These are phyloP conservation scores for Porogramme epimiltina DNA, from an alignment of 1,284 basidiomycete species.

Conservation along the genomic window DNA sequence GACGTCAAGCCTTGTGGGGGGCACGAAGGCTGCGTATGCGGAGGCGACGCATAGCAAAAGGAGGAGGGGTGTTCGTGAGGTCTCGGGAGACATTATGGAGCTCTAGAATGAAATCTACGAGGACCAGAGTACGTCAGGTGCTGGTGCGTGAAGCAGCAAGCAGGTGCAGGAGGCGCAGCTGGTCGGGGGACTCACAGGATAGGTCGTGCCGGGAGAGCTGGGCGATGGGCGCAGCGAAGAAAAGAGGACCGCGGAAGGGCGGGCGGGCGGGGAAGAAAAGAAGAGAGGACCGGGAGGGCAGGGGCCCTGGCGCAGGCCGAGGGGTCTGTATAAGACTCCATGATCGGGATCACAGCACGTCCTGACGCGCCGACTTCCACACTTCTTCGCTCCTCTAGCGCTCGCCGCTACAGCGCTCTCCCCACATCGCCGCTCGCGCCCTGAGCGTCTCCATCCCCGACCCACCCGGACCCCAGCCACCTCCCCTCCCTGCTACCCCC, in stretches of 20 bases:
- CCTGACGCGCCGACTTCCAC: too few relatives aligned
- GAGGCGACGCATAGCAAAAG: slow-evolving; percentile 15
- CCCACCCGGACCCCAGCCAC: not conserved
- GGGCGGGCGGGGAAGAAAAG: not conserved
- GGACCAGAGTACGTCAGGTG: not conserved
- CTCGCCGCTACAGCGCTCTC: too few relatives aligned
- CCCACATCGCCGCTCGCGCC: too few relatives aligned
- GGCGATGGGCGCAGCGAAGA: not conserved
- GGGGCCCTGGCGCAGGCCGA: not conserved
- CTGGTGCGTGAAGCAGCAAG: not conserved
- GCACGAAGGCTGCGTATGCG: slow-evolving; percentile 11
- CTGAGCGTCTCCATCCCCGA: too few relatives aligned
- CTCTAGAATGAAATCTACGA: slow-evolving; percentile 7
- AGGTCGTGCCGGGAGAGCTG: not conserved
- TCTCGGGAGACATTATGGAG: slow-evolving; percentile 18
- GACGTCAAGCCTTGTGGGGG: slow-evolving; percentile 13
- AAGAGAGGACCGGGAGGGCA: too few relatives aligned
- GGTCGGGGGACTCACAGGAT: not conserved
- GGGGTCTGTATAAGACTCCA: not conserved
- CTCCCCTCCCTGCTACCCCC: not conserved
- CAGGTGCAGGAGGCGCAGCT: not conserved
- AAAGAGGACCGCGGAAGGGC: not conserved
- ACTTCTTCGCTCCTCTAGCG: not conserved
- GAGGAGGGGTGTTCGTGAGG: slow-evolving; percentile 9
- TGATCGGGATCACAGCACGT: not conserved